phyloP scores from a whole-genome alignment of 495 filamentous ascomycete genomes.

The Glarea lozoyensis region DNA sequence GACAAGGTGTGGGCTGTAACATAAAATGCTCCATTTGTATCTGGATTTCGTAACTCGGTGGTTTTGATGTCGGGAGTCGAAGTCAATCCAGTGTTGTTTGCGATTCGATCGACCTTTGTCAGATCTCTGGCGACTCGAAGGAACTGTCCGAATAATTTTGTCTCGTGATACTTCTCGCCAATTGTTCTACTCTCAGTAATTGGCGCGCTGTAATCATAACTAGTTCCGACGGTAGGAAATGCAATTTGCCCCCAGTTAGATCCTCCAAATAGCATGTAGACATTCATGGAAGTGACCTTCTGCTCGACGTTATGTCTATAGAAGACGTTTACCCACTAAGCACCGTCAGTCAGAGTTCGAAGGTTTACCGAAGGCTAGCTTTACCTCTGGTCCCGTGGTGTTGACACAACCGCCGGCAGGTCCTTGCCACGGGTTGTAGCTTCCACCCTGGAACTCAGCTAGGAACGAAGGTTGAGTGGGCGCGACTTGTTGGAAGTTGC shows the following conservation, averaged over 20 bases:
- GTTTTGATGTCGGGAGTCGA: slow-evolving; percentile 36
- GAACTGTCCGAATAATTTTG: slow-evolving; percentile 49
- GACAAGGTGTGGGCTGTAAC: slow-evolving; percentile 43
- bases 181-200: slow-evolving; percentile 45
- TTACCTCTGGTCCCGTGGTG: too few species aligned
- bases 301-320: slow-evolving; percentile 46
- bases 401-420: slow-evolving; percentile 37
- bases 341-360: slow-evolving; percentile 26
- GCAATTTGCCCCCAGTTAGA: slow-evolving; percentile 42
- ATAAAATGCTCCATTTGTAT: slow-evolving; percentile 48
- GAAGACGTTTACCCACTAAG: slow-evolving; percentile 50
- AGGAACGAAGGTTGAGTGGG: slow-evolving; percentile 48
- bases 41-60: slow-evolving; percentile 45
- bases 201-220: slow-evolving; percentile 53
- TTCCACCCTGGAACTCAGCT: slow-evolving; percentile 57
- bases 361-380: not conserved
- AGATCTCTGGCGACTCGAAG: slow-evolving; percentile 44
- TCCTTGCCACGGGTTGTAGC: slow-evolving; percentile 52
- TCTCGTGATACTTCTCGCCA: slow-evolving; percentile 50
- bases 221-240: slow-evolving; percentile 36
- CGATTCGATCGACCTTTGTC: slow-evolving; percentile 35
- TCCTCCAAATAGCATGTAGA: slow-evolving; percentile 50
- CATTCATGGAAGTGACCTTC: slow-evolving; percentile 31
- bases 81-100: slow-evolving; percentile 31
- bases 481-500: slow-evolving; percentile 32